These are phyloP conservation scores for Solanum bulbocastanum DNA, from an alignment of 257 asterid genomes.

Conservation along the genomic window DNA sequence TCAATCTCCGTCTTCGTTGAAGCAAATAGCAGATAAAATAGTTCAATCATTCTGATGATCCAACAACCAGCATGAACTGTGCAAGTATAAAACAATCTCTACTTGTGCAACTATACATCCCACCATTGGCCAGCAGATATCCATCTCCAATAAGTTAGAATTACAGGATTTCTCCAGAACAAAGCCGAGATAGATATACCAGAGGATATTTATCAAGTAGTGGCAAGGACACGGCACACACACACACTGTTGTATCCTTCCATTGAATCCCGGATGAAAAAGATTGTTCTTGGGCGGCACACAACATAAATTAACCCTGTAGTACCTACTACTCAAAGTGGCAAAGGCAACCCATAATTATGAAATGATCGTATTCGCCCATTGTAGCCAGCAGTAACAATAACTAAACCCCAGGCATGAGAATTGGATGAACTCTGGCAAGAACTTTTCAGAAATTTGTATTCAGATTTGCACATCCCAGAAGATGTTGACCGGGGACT, in stretches of 20 bases:
- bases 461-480: slow-evolving; percentile 51
- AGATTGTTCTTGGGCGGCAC: background rate
- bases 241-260: background rate
- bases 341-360: slow-evolving; percentile 79
- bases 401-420: slow-evolving; percentile 79
- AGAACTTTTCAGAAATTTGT: slow-evolving; percentile 55
- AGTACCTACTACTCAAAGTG: slow-evolving; percentile 21
- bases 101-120: background rate
- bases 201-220: background rate
- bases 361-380: slow-evolving; percentile 83
- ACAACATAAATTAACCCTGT: background rate
- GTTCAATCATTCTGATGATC: slow-evolving; percentile 37
- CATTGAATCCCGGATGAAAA: background rate
- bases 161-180: background rate
- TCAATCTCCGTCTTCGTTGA: background rate
- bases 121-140: background rate
- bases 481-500: slow-evolving; percentile 20
- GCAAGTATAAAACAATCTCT: background rate
- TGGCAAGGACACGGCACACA: background rate
- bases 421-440: slow-evolving; percentile 55
- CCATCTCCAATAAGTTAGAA: background rate
- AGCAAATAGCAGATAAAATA: slow-evolving; percentile 41
- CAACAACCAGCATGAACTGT: slow-evolving; percentile 11
- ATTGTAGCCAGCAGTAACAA: slow-evolving; percentile 82
- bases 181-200: background rate